Base-by-base conservation (phyloP, 1,284 basidiomycete genomes). In the Ceratobasidium papillatum region DNA sequence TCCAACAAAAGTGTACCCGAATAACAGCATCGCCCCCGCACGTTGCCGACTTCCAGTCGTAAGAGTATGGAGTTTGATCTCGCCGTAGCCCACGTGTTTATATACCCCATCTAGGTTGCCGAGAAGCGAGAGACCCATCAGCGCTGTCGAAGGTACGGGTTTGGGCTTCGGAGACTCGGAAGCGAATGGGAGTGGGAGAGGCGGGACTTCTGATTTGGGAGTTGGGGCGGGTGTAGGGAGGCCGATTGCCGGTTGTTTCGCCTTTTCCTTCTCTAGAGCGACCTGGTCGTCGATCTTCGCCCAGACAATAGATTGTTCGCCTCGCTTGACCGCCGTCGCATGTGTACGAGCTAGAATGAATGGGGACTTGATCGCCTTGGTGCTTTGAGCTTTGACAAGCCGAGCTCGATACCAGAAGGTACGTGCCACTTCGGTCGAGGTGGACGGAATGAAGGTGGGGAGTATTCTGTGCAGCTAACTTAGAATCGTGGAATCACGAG, bases 101-200 rank as follows among this genome's bases (percentile, higher is more conserved):
- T 94, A 95, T 27, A 90, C 90, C 2, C 86, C 89, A 80, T 94
- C 93, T 59, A 94, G 83, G 79, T 93, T 94, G 1, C 92, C 92
- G 43, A 94, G 85, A 75, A 94, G 84, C 9, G 91, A 93, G 49
- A 94, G 82, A 0, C 92, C 93, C 72, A 94, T 85, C 62, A 94
- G 84, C 4, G 91, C 91, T 1, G 83, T 82, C 0, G 88, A 88
- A 11, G 78, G 77, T 1, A 78, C 76, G 5, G 69, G 74, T 5
- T 47, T 54, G 1, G 49, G 19, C 34, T 59, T 52, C 3, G 68
- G 68, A 9, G 62, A 58, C 8, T 45, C 62, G 52, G 58, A 54
- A 25, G 77, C 34, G 22, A 22, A 22, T 72, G 5, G 1, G 7
- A 25, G n/a, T 3, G 62, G 64, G 22, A 76, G 74, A 4, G 73